Evolutionary conservation across 2,329 filamentous ascomycete species (phyloP).

Genomic region (Alternaria ethzedia): DNA sequence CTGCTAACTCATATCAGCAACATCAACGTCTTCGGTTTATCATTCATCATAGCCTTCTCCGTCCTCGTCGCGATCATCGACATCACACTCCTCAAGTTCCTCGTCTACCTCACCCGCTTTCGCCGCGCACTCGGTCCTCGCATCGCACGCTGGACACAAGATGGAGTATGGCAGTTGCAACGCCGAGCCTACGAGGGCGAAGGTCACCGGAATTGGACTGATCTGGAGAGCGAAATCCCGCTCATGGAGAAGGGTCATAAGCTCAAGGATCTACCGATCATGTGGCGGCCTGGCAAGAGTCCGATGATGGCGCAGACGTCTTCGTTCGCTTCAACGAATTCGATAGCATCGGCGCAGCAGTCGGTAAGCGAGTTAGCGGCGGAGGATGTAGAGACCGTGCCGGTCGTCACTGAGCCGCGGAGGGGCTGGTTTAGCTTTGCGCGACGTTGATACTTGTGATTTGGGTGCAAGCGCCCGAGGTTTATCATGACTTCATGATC

Average conservation of each 20-base stretch:
- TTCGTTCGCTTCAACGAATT: not conserved
- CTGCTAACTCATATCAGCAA: constrained; percentile 11
- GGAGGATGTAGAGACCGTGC: not conserved
- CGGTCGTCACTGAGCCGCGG: not conserved
- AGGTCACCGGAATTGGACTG: constrained; percentile 4
- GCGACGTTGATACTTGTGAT: not conserved
- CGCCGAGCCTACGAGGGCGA: constrained; percentile 28
- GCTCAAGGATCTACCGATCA: constrained; percentile 3
- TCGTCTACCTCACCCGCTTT: constrained; percentile 23
- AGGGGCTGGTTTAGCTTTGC: not conserved
- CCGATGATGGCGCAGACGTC: not conserved
- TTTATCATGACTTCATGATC: not conserved
- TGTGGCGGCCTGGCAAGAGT: constrained; percentile 1
- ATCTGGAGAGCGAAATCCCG: constrained; percentile 3
- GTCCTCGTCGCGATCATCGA: constrained; percentile 12
- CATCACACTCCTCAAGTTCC: constrained; percentile 19
- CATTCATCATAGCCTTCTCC: constrained; percentile 23
- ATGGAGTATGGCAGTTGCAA: constrained; percentile 35
- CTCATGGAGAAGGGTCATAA: constrained; percentile 6
- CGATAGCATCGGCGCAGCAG: not conserved
- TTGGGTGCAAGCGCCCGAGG: not conserved
- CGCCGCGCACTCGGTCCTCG: constrained; percentile 22
- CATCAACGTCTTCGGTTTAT: constrained; percentile 30
- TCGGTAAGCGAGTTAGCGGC: not conserved
- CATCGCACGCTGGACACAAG: constrained; percentile 35